phyloP scores from a whole-genome alignment of 1,139 yeast species.

The Eremothecium cymbalariae region DNA sequence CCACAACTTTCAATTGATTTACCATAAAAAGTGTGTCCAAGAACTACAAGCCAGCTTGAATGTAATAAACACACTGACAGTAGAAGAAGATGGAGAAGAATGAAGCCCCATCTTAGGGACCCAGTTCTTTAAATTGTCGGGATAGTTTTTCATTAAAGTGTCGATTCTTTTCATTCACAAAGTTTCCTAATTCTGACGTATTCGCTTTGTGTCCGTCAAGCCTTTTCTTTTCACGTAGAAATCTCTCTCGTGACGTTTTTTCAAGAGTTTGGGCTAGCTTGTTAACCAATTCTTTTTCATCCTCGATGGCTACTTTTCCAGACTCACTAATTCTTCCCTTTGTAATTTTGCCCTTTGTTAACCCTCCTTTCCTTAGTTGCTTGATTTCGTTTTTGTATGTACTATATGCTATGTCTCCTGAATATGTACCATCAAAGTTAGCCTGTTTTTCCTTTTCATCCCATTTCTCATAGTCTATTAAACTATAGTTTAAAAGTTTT shows the following conservation, averaged over 20 bases:
- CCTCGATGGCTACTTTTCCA: constrained; percentile 14
- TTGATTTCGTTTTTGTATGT: constrained; percentile 36
- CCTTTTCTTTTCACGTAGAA: constrained; percentile 19
- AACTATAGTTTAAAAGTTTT: constrained; percentile 53
- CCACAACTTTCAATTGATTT: constrained; percentile 59
- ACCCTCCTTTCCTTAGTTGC: constrained; percentile 30
- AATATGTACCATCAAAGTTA: constrained; percentile 38
- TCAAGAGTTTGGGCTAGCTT: constrained; percentile 19
- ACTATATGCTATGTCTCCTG: constrained; percentile 18
- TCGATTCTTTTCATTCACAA: constrained; percentile 64
- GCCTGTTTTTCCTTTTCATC: constrained; percentile 35
- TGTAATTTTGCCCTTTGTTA: constrained; percentile 14
- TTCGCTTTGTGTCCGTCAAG: constrained; percentile 9
- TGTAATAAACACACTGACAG: constrained; percentile 35
- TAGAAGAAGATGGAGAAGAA: constrained; percentile 10
- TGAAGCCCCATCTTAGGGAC: not conserved
- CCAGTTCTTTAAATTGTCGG: constrained; percentile 12
- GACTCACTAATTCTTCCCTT: constrained; percentile 12
- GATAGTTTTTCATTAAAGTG: constrained; percentile 69
- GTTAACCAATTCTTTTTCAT: constrained; percentile 20
- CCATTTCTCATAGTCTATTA: constrained; percentile 66
- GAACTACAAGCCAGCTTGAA: constrained; percentile 39
- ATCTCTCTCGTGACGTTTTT: constrained; percentile 22
- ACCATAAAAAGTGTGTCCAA: constrained; percentile 46
- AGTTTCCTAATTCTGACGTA: constrained; percentile 13